Evolutionary conservation across 1,139 yeast genomes (phyloP).

Genomic region (Diutina mesorugosa): DNA sequence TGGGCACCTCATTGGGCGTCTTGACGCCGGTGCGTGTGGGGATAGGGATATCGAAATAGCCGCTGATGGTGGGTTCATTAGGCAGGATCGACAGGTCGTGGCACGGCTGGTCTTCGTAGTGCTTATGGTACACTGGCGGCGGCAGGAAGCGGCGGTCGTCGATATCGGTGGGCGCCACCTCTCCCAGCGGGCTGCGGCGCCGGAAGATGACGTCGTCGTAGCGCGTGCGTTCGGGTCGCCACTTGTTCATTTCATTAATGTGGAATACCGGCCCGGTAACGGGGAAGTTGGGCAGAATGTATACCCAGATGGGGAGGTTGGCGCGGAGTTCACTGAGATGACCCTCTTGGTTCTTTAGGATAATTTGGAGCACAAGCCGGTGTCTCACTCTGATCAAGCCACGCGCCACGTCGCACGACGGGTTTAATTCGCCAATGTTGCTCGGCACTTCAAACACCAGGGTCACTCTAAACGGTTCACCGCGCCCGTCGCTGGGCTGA

Average conservation of each 20-base stretch:
- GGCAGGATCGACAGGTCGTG: neutral
- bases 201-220: neutral
- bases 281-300: conserved; percentile 33
- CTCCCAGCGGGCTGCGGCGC: neutral
- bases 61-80: neutral
- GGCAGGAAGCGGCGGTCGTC: neutral
- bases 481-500: conserved; percentile 9
- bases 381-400: conserved; percentile 46
- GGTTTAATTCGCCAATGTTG: conserved; percentile 39
- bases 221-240: neutral
- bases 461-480: conserved; percentile 40
- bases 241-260: neutral
- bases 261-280: neutral
- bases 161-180: neutral
- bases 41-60: neutral
- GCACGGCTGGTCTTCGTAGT: neutral
- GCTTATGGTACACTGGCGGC: neutral
- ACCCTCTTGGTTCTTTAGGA: conserved; percentile 40
- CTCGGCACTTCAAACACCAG: conserved; percentile 39
- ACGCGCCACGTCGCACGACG: conserved; percentile 38
- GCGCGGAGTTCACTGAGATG: conserved; percentile 60
- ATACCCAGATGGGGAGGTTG: conserved; percentile 48
- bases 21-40: neutral
- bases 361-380: conserved; percentile 42
- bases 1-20: neutral